A percentile compares a stretch with the other conserved stretches of the same genome.
These are phyloP conservation scores for Tylopilus intermedius DNA, from an alignment of 768 basidiomycete genomes.

Conservation along the genomic window DNA sequence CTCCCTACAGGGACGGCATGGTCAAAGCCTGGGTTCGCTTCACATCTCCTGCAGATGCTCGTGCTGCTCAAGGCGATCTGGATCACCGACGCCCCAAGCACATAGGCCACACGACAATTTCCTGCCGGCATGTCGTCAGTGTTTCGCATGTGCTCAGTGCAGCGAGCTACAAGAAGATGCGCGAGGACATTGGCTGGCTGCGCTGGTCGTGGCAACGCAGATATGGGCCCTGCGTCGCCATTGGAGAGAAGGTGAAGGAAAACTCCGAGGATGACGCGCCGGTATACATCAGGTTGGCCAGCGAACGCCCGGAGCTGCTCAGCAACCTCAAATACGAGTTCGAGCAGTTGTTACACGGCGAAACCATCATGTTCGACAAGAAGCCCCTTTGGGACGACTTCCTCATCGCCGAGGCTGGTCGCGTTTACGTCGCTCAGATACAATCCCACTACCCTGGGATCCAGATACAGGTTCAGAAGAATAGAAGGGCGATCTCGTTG, in stretches of 20 bases:
- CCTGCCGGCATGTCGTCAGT: conserved; percentile 50
- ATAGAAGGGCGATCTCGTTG: conserved; percentile 45
- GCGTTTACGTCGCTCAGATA: conserved; percentile 41
- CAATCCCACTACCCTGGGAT: conserved; percentile 37
- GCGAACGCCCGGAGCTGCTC: conserved; percentile 46
- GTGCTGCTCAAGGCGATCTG: conserved; percentile 43
- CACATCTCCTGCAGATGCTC: conserved; percentile 46
- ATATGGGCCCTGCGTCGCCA: conserved; percentile 27
- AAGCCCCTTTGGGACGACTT: conserved; percentile 63
- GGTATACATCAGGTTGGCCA: conserved; percentile 44
- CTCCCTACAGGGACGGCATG: conserved; percentile 47
- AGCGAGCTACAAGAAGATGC: conserved; percentile 37
- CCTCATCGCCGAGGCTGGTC: conserved; percentile 43
- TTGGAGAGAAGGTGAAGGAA: conserved; percentile 22
- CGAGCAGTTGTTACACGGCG: conserved; percentile 59
- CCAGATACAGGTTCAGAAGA: conserved; percentile 38
- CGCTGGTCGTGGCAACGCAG: conserved; percentile 33
- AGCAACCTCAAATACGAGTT: conserved; percentile 55
- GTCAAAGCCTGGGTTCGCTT: conserved; percentile 57
- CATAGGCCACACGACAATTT: conserved; percentile 43
- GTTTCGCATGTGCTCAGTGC: conserved; percentile 42
- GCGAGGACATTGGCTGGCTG: conserved; percentile 44
- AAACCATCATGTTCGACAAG: conserved; percentile 48
- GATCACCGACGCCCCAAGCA: conserved; percentile 43
- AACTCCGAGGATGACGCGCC: conserved; percentile 9